Evolutionary conservation across 108 stramenopile species (phyloP), one percentile per base, ranked within the genome.

Genomic region (Cyclostephanos tholiformis): DNA sequence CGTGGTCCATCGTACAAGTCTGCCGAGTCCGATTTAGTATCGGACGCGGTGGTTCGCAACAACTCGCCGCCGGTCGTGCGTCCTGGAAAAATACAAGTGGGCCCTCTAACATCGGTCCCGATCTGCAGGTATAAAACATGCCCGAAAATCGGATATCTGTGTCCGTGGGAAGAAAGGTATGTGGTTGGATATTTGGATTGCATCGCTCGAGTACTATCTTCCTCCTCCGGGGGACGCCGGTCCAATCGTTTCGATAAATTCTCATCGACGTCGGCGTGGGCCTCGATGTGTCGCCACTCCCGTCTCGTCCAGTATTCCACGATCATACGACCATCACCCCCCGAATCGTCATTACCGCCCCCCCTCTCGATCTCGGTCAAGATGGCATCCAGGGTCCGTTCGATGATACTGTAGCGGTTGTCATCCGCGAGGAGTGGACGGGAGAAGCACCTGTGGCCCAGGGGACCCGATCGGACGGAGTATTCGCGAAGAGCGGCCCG

Each of bases 201-300:
- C 38, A 82, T 77, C n/a, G n/a, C n/a, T n/a, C n/a, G n/a, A n/a
- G n/a, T n/a, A n/a, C n/a, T n/a, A n/a, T n/a, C n/a, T 20, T 64
- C 36, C 39, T 69, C 32, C 17, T 23, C 30, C n/a, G n/a, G n/a
- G 44, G 25, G 22, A 39, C 2, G 59, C 55, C 59, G 73, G 57
- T 85, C 86, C 14, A 82, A 55, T 50, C 52, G 14, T 51, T 88
- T 89, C 0, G 88, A 84, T 48, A 82, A 36, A 67, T 77, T 74
- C 67, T 91, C 90, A 66, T 90, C 89, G 0, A 92, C 85, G 82
- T 92, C 91, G 16, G 91, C 87, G 67, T 92, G 91, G 10, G 91
- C 91, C 44, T 89, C 86, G 29, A 87, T 92, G 39, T 82, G 79
- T 35, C 85, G 58, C 89, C 89, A 92, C 67, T 90, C 89, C 50